A percentile compares a stretch with the other conserved stretches of the same genome.
phyloP scores from a whole-genome alignment of 2,329 filamentous ascomycete genomes.

The Nothopassalora personata region DNA sequence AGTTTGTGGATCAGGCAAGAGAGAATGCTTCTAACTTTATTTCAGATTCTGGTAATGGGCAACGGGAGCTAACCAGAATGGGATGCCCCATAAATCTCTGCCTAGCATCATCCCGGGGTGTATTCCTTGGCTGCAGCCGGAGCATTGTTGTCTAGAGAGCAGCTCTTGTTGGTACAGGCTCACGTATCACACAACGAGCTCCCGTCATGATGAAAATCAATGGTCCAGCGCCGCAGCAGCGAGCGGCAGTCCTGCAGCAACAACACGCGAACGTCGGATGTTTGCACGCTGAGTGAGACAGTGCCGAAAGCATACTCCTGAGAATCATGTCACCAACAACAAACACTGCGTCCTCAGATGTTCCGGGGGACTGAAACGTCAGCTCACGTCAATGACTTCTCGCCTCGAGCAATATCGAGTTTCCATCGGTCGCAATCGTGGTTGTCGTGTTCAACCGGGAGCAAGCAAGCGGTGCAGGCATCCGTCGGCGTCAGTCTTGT shows the following conservation, averaged over 20 bases:
- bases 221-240: not conserved
- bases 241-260: not conserved
- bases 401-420: not conserved
- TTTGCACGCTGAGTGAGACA: not conserved
- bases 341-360: not conserved
- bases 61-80: not conserved
- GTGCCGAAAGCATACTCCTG: constrained; percentile 1
- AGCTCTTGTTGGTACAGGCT: not conserved
- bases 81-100: not conserved
- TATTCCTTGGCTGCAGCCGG: not conserved
- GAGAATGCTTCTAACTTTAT: not conserved
- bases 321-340: not conserved
- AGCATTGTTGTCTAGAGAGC: not conserved
- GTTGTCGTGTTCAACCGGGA: not conserved
- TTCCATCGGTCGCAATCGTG: not conserved
- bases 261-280: not conserved
- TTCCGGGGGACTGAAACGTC: not conserved
- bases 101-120: not conserved
- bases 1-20: not conserved
- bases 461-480: not conserved
- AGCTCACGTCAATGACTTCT: not conserved
- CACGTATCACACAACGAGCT: not conserved
- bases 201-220: not conserved
- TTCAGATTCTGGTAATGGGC: not conserved
- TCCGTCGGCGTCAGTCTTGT: not conserved